phyloP scores from a whole-genome alignment of 176 grass and related monocot genomes.

The Lolium perenne region DNA sequence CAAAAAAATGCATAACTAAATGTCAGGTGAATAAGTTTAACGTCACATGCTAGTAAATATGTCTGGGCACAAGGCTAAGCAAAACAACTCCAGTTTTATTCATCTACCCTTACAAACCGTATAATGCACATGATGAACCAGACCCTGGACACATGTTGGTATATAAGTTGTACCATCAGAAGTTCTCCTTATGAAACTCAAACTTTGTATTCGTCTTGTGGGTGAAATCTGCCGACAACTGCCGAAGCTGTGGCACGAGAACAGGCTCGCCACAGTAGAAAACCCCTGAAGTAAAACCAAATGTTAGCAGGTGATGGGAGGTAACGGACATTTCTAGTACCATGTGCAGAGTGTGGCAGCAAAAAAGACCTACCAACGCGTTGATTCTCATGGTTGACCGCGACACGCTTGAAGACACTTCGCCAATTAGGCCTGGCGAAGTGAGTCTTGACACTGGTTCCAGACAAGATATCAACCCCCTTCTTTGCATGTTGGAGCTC shows the following conservation, averaged over 20 bases:
- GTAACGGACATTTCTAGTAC: neutral
- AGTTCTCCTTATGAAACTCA: slow-evolving; percentile 98
- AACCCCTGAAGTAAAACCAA: slow-evolving; percentile 68
- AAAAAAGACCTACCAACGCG: slow-evolving; percentile 63
- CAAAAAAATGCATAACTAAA: neutral
- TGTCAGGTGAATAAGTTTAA: too few relatives aligned
- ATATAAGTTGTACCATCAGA: slow-evolving; percentile 40
- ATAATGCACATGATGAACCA: slow-evolving; percentile 36
- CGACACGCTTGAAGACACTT: slow-evolving; percentile 83
- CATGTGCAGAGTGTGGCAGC: neutral
- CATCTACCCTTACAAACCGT: slow-evolving; percentile 23
- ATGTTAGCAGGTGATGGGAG: slow-evolving; percentile 24
- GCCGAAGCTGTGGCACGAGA: slow-evolving; percentile 68
- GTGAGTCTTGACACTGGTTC: slow-evolving; percentile 87
- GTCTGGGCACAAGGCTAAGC: too few relatives aligned
- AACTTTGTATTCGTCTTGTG: slow-evolving; percentile 90
- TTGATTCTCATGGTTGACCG: slow-evolving; percentile 71
- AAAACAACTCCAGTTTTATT: slow-evolving; percentile 26
- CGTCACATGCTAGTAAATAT: too few relatives aligned
- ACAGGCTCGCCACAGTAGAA: slow-evolving; percentile 95
- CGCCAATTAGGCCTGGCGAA: slow-evolving; percentile 95
- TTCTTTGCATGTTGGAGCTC: slow-evolving; percentile 86
- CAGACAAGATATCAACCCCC: slow-evolving; percentile 86
- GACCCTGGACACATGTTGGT: neutral
- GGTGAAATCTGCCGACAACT: slow-evolving; percentile 82